phyloP scores from a whole-genome alignment of 1,139 yeast genomes.

The Kodamaea sp. region DNA sequence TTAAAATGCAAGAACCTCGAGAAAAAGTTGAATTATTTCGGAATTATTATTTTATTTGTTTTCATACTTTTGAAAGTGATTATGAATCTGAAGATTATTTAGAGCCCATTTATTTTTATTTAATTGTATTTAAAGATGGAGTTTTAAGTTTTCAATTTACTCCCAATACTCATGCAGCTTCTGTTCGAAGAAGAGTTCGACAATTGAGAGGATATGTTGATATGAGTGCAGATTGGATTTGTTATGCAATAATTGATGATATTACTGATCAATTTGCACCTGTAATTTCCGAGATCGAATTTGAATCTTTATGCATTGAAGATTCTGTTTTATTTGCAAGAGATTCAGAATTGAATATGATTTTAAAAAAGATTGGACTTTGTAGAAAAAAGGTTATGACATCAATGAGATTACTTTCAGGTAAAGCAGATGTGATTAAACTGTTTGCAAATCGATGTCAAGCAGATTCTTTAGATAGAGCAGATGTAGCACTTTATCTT shows the following conservation, averaged over 20 bases:
- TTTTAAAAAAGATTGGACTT: slow-evolving; percentile 80
- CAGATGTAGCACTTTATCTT: slow-evolving; percentile 18
- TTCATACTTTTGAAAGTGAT: slow-evolving; percentile 75
- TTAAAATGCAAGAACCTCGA: slow-evolving; percentile 77
- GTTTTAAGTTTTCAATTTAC: slow-evolving; percentile 80
- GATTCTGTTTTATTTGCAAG: slow-evolving; percentile 51
- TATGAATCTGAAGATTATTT: slow-evolving; percentile 72
- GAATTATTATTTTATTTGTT: slow-evolving; percentile 72
- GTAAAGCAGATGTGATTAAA: slow-evolving; percentile 94
- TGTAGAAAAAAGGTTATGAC: slow-evolving; percentile 89
- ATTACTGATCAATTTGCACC: slow-evolving; percentile 93
- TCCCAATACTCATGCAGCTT: slow-evolving; percentile 75
- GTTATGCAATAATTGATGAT: slow-evolving; percentile 89
- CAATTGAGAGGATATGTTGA: slow-evolving; percentile 83
- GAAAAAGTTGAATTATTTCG: slow-evolving; percentile 77
- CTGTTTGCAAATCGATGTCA: slow-evolving; percentile 97
- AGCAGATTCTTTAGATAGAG: slow-evolving; percentile 42
- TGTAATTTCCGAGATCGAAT: slow-evolving; percentile 79
- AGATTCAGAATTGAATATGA: slow-evolving; percentile 55
- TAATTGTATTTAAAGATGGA: slow-evolving; percentile 82
- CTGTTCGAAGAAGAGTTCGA: slow-evolving; percentile 85
- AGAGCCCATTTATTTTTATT: slow-evolving; percentile 85
- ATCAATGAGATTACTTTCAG: slow-evolving; percentile 79
- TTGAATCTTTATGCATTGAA: slow-evolving; percentile 44
- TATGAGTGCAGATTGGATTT: slow-evolving; percentile 87